phyloP scores from a whole-genome alignment of 345 rosid species.

The Chamaenerion angustifolium region DNA sequence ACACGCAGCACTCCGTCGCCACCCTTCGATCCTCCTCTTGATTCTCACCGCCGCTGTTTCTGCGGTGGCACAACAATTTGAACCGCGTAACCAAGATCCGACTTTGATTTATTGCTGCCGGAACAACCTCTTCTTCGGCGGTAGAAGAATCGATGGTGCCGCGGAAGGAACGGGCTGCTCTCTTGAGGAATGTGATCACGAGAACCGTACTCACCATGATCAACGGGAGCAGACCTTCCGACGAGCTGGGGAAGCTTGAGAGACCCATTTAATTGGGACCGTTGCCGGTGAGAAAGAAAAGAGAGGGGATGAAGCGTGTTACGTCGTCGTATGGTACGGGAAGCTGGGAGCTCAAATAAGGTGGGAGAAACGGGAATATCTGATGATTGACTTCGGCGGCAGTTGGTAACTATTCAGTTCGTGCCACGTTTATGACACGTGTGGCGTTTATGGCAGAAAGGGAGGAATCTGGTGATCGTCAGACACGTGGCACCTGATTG shows the following conservation, averaged over 20 bases:
- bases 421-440: too few species aligned
- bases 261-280: conserved; percentile 38
- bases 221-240: conserved; percentile 59
- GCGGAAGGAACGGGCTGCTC: conserved; percentile 27
- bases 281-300: too few species aligned
- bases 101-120: conserved; percentile 16
- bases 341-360: too few species aligned
- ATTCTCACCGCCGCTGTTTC: background rate
- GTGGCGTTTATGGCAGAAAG: too few species aligned
- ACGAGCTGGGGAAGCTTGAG: conserved; percentile 44
- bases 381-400: too few species aligned
- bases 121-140: conserved; percentile 11
- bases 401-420: too few species aligned
- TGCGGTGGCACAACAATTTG: conserved; percentile 25
- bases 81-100: conserved; percentile 40
- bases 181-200: conserved; percentile 51
- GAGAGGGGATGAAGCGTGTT: too few species aligned
- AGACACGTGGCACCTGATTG: too few species aligned
- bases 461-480: too few species aligned
- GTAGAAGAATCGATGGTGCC: conserved; percentile 15
- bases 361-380: too few species aligned
- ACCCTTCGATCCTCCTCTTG: background rate
- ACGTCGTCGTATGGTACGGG: too few species aligned
- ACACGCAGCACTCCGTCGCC: conserved; percentile 49
- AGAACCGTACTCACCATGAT: conserved; percentile 59